Evolutionary conservation across 768 basidiomycete species (phyloP).

Genomic region (Rossbeevera mucosa): DNA sequence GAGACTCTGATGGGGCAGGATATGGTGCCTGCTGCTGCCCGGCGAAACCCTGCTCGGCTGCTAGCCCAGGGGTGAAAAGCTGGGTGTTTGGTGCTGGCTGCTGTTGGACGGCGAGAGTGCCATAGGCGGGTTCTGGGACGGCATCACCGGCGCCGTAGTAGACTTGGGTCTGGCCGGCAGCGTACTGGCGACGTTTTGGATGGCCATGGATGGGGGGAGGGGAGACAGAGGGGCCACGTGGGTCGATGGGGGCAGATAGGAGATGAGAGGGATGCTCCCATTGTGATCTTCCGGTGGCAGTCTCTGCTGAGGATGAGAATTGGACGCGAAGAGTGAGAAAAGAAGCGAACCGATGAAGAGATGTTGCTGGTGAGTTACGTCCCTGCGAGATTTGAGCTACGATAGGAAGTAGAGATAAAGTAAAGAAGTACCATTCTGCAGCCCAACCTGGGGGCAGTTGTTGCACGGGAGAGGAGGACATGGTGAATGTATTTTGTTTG

Average conservation of each 20-base stretch:
- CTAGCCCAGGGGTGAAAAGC: constrained; percentile 84
- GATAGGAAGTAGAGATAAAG: background rate
- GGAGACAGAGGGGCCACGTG: constrained; percentile 40
- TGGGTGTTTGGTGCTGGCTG: constrained; percentile 42
- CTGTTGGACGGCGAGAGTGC: constrained; percentile 32
- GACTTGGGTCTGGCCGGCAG: constrained; percentile 87
- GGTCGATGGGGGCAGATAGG: constrained; percentile 35
- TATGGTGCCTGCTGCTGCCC: constrained; percentile 55
- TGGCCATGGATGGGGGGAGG: constrained; percentile 41
- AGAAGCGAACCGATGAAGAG: constrained; percentile 77
- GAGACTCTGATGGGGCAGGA: constrained; percentile 44
- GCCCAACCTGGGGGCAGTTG: constrained; percentile 90
- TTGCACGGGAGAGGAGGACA: constrained; percentile 48
- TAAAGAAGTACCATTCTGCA: constrained; percentile 73
- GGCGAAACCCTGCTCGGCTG: constrained; percentile 62
- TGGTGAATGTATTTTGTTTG: constrained; percentile 19
- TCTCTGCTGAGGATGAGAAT: constrained; percentile 50
- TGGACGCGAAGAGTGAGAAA: constrained; percentile 5
- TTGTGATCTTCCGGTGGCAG: constrained; percentile 75
- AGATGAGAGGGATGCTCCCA: constrained; percentile 73
- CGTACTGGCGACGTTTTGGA: constrained; percentile 85
- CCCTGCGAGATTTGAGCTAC: constrained; percentile 46
- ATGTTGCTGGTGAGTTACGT: constrained; percentile 72
- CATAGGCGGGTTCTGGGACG: constrained; percentile 44
- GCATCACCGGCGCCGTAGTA: constrained; percentile 60